Evolutionary conservation across 495 filamentous ascomycete species (phyloP).

Genomic region (Aeminium ludgeri): DNA sequence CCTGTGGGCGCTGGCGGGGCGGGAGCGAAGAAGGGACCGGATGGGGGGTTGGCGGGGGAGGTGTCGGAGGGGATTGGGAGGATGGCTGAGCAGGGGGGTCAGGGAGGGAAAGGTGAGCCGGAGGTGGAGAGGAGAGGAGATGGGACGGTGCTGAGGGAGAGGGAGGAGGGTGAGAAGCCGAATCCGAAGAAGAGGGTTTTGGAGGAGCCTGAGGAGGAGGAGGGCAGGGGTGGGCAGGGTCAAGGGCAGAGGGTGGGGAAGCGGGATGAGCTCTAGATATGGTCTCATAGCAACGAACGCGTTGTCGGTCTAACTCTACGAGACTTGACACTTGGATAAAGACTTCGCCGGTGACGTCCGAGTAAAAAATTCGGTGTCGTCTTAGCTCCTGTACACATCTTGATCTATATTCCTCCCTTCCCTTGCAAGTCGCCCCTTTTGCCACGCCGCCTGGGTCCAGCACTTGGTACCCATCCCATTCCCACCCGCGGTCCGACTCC

Average conservation of each 20-base stretch:
- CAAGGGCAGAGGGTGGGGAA: slow-evolving; percentile 17
- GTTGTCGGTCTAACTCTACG: too few relatives aligned
- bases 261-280: slow-evolving; percentile 39
- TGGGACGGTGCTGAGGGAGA: slow-evolving; percentile 22
- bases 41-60: slow-evolving; percentile 20
- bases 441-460: background rate
- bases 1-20: slow-evolving; percentile 27
- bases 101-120: slow-evolving; percentile 25
- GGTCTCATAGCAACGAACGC: too few relatives aligned
- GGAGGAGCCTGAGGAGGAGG: slow-evolving; percentile 39
- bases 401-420: background rate
- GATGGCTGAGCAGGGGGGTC: slow-evolving; percentile 33
- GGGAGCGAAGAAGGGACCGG: slow-evolving; percentile 19
- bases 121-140: slow-evolving; percentile 28
- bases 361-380: too few relatives aligned
- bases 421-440: too few relatives aligned
- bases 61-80: slow-evolving; percentile 38
- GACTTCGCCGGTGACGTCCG: too few relatives aligned
- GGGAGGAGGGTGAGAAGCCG: slow-evolving; percentile 26
- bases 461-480: background rate
- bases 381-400: background rate
- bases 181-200: slow-evolving; percentile 80
- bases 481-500: background rate
- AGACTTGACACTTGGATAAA: too few relatives aligned
- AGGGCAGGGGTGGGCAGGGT: slow-evolving; percentile 18